These are phyloP conservation scores for Microdochium trichocladiopsis DNA, from an alignment of 2,329 filamentous ascomycete genomes.

Conservation along the genomic window DNA sequence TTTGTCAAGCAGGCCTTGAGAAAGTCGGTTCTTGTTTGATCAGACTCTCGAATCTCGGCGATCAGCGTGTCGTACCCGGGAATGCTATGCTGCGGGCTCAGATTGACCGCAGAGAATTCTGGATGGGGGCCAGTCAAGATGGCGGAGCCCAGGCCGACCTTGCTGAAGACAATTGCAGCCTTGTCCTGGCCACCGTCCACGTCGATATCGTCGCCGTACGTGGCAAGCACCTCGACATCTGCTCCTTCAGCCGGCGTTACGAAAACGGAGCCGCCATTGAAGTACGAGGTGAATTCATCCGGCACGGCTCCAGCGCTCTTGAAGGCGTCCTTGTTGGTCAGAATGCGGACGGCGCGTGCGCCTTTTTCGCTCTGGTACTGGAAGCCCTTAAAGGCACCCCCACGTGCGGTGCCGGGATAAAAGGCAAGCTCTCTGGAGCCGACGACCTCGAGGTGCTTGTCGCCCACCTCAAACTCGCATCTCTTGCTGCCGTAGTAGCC, in stretches of 20 bases:
- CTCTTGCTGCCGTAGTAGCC: constrained; percentile 78
- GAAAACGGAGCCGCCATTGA: constrained; percentile 92
- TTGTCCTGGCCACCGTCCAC: constrained; percentile 68
- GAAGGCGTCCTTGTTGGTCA: constrained; percentile 55
- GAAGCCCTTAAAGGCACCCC: constrained; percentile 83
- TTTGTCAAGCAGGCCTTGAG: constrained; percentile 73
- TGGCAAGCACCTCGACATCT: constrained; percentile 76
- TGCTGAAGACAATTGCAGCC: constrained; percentile 78
- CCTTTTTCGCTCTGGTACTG: constrained; percentile 84
- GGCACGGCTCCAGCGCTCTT: constrained; percentile 40
- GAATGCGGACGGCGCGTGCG: constrained; percentile 63
- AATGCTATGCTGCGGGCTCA: constrained; percentile 59
- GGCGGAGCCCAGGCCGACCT: constrained; percentile 71
- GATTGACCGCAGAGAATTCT: constrained; percentile 82
- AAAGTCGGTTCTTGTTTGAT: constrained; percentile 65
- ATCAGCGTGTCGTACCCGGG: constrained; percentile 67
- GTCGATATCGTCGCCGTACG: constrained; percentile 65
- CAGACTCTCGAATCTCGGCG: constrained; percentile 58
- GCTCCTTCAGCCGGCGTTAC: constrained; percentile 62
- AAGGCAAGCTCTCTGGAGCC: constrained; percentile 81
- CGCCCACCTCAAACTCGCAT: constrained; percentile 90
- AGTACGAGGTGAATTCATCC: constrained; percentile 68
- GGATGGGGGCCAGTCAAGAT: constrained; percentile 86
- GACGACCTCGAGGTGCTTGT: constrained; percentile 74
- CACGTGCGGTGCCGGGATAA: constrained; percentile 80